phyloP scores from a whole-genome alignment of 169 alveolate genomes.

The Plasmodium blacklocki region DNA sequence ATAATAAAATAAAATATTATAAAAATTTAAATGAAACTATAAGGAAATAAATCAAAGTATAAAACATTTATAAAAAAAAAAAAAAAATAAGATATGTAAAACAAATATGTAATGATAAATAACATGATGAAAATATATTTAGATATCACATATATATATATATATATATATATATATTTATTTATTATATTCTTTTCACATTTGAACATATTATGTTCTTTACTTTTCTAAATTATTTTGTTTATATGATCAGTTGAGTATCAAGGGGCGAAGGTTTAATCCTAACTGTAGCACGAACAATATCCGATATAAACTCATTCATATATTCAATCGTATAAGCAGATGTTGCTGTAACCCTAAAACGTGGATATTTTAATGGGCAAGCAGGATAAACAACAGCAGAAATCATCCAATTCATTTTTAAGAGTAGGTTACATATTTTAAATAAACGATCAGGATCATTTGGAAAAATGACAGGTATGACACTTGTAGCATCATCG shows the following conservation, averaged over 20 bases:
- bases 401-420: slow-evolving; percentile 79
- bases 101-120: too few species aligned
- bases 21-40: too few species aligned
- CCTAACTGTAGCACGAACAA: slow-evolving; percentile 80
- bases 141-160: too few species aligned
- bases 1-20: too few species aligned
- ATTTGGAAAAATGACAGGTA: slow-evolving; percentile 84
- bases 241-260: not conserved
- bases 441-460: slow-evolving; percentile 82
- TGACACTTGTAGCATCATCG: slow-evolving; percentile 82
- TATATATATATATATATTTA: too few species aligned
- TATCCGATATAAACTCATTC: slow-evolving; percentile 82
- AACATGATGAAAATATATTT: too few species aligned
- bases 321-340: slow-evolving; percentile 79
- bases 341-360: slow-evolving; percentile 85
- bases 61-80: too few species aligned
- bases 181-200: too few species aligned
- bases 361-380: slow-evolving; percentile 82
- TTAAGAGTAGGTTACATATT: slow-evolving; percentile 71
- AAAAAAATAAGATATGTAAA: too few species aligned
- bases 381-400: slow-evolving; percentile 87
- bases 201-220: not conserved
- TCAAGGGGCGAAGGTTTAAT: slow-evolving; percentile 77
- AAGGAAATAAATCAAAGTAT: too few species aligned
- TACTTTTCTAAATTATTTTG: not conserved